Evolutionary conservation across 768 basidiomycete genomes (phyloP).

Genomic region (Thelephora aurantiotincta): DNA sequence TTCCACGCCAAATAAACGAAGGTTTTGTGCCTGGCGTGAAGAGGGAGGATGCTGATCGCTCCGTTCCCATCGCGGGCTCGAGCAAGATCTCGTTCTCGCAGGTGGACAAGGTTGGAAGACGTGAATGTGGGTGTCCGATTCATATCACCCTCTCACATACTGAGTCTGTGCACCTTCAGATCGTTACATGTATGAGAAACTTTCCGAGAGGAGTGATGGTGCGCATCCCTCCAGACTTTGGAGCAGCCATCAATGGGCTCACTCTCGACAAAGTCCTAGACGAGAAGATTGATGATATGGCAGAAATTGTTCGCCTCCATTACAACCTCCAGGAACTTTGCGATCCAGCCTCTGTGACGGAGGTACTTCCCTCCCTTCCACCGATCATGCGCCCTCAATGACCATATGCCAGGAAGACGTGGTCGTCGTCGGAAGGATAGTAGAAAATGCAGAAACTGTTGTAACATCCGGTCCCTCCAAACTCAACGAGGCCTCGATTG

Average conservation of each 20-base stretch:
- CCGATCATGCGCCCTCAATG: slow-evolving; percentile 1
- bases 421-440: slow-evolving; percentile 16
- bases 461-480: slow-evolving; percentile 37
- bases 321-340: slow-evolving; percentile 65
- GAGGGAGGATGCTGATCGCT: background rate
- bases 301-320: slow-evolving; percentile 52
- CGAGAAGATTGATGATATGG: slow-evolving; percentile 76
- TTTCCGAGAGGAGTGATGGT: slow-evolving; percentile 77
- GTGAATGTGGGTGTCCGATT: slow-evolving; percentile 36
- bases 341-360: slow-evolving; percentile 52
- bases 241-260: background rate
- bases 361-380: slow-evolving; percentile 21
- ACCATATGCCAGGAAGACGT: slow-evolving; percentile 18
- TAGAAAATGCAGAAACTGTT: slow-evolving; percentile 42
- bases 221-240: slow-evolving; percentile 3
- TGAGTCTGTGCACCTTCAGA: slow-evolving; percentile 25
- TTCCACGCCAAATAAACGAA: slow-evolving; percentile 5
- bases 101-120: slow-evolving; percentile 21
- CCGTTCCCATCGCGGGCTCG: slow-evolving; percentile 9
- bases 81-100: slow-evolving; percentile 19
- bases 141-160: no score
- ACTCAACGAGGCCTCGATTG: slow-evolving; percentile 58
- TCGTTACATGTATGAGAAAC: slow-evolving; percentile 92
- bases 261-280: slow-evolving; percentile 47
- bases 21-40: background rate